Conservation (phyloP, 2,329 filamentous ascomycete species). For the Cladosporium phlei region DNA sequence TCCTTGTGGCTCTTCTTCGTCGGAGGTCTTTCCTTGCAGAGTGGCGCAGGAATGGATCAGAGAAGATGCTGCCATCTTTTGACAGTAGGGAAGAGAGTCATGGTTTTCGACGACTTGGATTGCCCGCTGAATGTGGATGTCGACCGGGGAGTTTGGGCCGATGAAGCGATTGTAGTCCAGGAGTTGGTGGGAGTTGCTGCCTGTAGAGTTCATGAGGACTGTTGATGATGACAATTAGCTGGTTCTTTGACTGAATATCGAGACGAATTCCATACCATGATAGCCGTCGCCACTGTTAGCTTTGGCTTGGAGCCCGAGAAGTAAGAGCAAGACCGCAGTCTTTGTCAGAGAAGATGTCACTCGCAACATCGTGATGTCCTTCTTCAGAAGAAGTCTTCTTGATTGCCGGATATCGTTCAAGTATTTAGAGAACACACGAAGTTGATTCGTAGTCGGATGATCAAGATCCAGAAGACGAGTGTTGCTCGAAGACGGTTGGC, state of each 20-base stretch:
- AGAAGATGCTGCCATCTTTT: conserved; percentile 47
- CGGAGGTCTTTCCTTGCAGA: conserved; percentile 33
- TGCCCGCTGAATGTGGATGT: conserved; percentile 29
- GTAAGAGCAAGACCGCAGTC: neutral
- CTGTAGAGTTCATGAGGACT: neutral
- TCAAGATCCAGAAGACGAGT: neutral
- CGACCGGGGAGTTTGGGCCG: neutral
- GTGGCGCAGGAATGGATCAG: conserved; percentile 52
- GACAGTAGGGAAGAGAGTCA: conserved; percentile 47
- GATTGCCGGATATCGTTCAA: too few species aligned
- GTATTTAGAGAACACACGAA: too few species aligned
- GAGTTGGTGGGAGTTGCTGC: neutral
- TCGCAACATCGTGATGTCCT: conserved; percentile 1
- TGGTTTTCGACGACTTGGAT: conserved; percentile 42
- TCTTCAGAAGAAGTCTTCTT: too few species aligned
- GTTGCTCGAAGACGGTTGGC: too few species aligned
- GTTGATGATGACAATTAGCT: neutral
- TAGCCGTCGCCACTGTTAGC: neutral
- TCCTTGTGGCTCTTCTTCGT: conserved; percentile 17
- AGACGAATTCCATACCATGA: neutral
- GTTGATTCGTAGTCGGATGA: too few species aligned
- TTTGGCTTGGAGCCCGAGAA: neutral
- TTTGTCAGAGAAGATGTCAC: neutral
- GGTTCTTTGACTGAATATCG: too few species aligned
- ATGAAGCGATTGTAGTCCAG: neutral